Percentiles rank a stretch among this genome's conserved stretches.
Evolutionary conservation across 257 asterid genomes (phyloP).

Genomic region (Echites panduratus): DNA sequence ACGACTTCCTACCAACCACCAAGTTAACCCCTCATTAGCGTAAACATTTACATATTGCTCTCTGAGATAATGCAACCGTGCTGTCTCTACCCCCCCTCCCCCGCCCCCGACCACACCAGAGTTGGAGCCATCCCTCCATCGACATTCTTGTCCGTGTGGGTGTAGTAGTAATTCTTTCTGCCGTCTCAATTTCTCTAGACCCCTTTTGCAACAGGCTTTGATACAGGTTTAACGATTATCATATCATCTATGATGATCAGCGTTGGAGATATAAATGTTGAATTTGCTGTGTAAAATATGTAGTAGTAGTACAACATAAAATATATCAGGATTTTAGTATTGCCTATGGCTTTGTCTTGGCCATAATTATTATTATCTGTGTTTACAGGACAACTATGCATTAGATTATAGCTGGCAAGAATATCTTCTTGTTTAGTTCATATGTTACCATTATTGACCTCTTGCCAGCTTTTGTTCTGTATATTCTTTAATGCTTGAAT

Average conservation of each 20-base stretch:
- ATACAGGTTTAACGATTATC: background rate
- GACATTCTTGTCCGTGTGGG: background rate
- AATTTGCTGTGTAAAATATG: background rate
- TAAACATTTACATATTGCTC: background rate
- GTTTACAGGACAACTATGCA: background rate
- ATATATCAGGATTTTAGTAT: background rate
- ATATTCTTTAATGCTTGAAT: too few relatives aligned
- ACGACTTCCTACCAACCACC: background rate
- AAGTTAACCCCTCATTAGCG: background rate
- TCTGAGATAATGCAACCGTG: background rate
- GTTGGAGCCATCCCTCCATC: background rate
- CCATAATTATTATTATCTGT: background rate
- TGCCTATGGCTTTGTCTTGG: background rate
- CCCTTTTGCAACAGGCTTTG: background rate
- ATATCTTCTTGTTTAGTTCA: background rate
- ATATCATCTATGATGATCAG: background rate
- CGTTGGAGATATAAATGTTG: background rate
- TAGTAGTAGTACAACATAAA: too few relatives aligned
- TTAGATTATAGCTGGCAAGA: background rate
- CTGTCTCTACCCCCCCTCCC: too few relatives aligned
- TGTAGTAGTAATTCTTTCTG: background rate
- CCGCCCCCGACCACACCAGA: background rate
- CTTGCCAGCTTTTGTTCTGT: too few relatives aligned
- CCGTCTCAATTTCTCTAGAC: background rate
- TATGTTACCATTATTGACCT: background rate